Conservation (phyloP, 805 yeast species). For the Zygotorulaspora sp. region DNA sequence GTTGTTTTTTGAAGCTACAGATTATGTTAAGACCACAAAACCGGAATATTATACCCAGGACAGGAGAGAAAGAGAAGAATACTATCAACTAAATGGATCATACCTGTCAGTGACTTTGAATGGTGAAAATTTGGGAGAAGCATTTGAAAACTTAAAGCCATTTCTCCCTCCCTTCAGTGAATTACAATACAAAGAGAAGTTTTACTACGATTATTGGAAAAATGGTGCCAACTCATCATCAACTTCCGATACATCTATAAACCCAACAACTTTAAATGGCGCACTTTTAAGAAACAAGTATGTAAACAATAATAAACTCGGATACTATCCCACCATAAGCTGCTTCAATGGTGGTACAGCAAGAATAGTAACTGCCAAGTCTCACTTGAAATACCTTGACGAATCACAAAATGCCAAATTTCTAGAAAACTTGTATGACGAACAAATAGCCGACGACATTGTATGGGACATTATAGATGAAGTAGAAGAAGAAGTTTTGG, state of each 20-base stretch:
- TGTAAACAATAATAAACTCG: conserved; percentile 78
- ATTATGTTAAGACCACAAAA: conserved; percentile 39
- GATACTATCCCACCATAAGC: conserved; percentile 88
- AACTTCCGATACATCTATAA: conserved; percentile 10
- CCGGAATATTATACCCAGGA: conserved; percentile 34
- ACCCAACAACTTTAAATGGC: conserved; percentile 11
- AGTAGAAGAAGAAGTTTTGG: conserved; percentile 48
- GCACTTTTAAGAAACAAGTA: conserved; percentile 33
- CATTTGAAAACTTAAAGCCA: conserved; percentile 63
- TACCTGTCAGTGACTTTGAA: conserved; percentile 68
- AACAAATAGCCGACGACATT: conserved; percentile 72
- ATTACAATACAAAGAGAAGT: conserved; percentile 40
- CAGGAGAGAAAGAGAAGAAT: conserved; percentile 38
- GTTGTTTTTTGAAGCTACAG: conserved; percentile 79
- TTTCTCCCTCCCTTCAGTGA: conserved; percentile 78
- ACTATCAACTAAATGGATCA: conserved; percentile 42
- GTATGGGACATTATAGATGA: conserved; percentile 84
- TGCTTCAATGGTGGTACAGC: conserved; percentile 77
- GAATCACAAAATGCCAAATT: conserved; percentile 45
- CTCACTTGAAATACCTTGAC: conserved; percentile 45
- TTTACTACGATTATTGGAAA: conserved; percentile 32
- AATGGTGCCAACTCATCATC: conserved; percentile 19
- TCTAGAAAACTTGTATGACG: conserved; percentile 57
- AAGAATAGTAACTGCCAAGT: conserved; percentile 57
- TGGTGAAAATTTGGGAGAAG: conserved; percentile 62